Evolutionary conservation across 345 rosid species (phyloP), one percentile per base, ranked within the genome.

Genomic region (Corchorus olitorius): DNA sequence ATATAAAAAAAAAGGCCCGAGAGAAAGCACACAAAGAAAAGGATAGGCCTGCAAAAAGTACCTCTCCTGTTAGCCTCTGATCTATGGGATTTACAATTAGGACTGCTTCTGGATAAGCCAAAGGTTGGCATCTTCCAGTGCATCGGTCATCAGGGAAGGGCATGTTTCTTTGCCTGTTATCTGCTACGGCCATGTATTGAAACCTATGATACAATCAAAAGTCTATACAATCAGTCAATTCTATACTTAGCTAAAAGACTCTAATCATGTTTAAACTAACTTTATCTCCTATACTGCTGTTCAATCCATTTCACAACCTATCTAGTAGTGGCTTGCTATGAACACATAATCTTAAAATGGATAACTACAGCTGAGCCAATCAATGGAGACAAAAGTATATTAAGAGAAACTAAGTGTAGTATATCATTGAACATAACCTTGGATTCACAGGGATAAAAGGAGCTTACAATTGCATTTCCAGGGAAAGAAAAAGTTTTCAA

Each of bases 101-200:
- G 62, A 89, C 94, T 69, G 98, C 98, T 84, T 95, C 99, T n/a
- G 88, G 94, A 64, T 89, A 90, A 75, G 89, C 97, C 67, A 93
- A 82, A 37, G 91, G 75, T 78, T 88, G 87, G 75, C 99, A 88
- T 88, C 92, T 86, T 39, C 81, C 86, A 0, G 87, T 83, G 70
- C 80, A 79, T 74, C 89, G 84, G 76, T 95, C 98, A 78, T 95
- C 98, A 1, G 99, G 99, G 49, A 88, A 78, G 17, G 99, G 98
- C 98, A 95, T 93, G 77, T 81, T 76, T 75, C 99, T 88, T 56
- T 93, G 98, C 78, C 95, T 90, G 76, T 95, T 86, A 54, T 93
- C 97, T n/a, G 94, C 90, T 80, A 93, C 63, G 22, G 88, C 97
- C 99, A 95, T 95, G 82, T 86, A 89, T 63, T 86, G 93, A 88